phyloP scores from a whole-genome alignment of 129 eudicot species.

The carrot (Daucus carota) region DH1_v3.0 NC_030382.2:51907501-51908000 shows the following conservation, averaged over 20 bases:
- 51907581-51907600: background rate
- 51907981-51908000: slow-evolving; percentile 52
- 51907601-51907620: background rate
- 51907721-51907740: background rate
- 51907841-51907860: slow-evolving; percentile 2
- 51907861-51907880: slow-evolving; percentile 40
- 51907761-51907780: slow-evolving; percentile 1
- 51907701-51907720: background rate
- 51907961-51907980: slow-evolving; percentile 41
- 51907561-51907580: background rate
- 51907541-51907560: background rate
- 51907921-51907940: slow-evolving; percentile 60
- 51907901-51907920: slow-evolving; percentile 61
- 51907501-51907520: background rate
- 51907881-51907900: slow-evolving; percentile 33
- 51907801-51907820: background rate
- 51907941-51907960: slow-evolving; percentile 42
- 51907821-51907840: background rate
- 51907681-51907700: background rate
- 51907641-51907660: too few relatives aligned
- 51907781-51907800: background rate
- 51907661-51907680: too few relatives aligned
- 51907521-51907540: background rate
- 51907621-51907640: too few relatives aligned
- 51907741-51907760: background rate